These are phyloP conservation scores for Capronia coronata DNA, from an alignment of 2,329 filamentous ascomycete genomes.

Conservation along the genomic window DNA sequence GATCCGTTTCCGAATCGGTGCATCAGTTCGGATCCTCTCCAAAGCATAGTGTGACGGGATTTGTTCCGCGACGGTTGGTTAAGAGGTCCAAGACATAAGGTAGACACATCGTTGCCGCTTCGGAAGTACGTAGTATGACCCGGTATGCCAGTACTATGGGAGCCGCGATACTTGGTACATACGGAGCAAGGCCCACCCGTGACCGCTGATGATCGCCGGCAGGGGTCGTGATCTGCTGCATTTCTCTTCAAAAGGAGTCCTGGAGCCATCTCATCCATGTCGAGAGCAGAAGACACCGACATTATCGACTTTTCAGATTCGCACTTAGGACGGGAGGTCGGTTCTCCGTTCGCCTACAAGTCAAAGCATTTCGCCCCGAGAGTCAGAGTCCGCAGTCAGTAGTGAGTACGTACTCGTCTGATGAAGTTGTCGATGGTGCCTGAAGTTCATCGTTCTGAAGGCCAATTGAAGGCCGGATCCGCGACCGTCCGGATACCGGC, in stretches of 20 bases:
- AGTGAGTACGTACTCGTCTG: no score
- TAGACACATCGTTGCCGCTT: neutral
- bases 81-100: neutral
- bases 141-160: neutral
- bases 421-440: neutral
- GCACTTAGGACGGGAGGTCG: no score
- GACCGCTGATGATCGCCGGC: neutral
- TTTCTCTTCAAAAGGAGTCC: neutral
- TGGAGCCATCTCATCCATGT: no score
- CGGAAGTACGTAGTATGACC: neutral
- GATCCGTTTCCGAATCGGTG: neutral
- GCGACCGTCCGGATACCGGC: neutral
- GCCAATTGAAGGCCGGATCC: neutral
- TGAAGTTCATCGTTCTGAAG: neutral
- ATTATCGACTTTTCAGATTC: no score
- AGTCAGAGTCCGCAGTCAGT: no score
- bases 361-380: no score
- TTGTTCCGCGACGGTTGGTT: conserved; percentile 1
- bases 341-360: no score
- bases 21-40: conserved; percentile 1
- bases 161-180: neutral
- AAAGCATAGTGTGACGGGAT: conserved; percentile 12
- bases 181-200: neutral
- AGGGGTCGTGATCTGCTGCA: neutral
- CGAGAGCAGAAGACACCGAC: no score